Evolutionary conservation across 2,329 filamentous ascomycete species (phyloP).

Genomic region (Colletotrichum australisinense): DNA sequence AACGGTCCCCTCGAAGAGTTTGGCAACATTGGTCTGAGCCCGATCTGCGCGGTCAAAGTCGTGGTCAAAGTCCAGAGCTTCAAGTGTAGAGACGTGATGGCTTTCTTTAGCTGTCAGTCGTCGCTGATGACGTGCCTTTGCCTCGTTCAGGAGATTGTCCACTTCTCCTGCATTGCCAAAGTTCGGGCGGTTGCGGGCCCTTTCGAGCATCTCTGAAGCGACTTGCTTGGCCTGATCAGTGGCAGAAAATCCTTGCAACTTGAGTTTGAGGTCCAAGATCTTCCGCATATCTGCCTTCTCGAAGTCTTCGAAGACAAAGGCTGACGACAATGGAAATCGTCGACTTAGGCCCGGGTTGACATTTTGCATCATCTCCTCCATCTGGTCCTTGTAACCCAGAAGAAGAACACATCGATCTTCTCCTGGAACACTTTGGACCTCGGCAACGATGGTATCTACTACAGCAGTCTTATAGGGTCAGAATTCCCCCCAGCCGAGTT

Average conservation of each 20-base stretch:
- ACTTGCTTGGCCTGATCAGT: conserved; percentile 63
- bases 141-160: conserved; percentile 66
- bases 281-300: conserved; percentile 63
- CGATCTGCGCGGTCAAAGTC: conserved; percentile 65
- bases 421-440: conserved; percentile 76
- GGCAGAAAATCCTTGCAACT: conserved; percentile 62
- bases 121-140: conserved; percentile 52
- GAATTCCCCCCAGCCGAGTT: conserved; percentile 35
- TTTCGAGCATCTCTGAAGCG: conserved; percentile 69
- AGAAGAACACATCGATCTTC: conserved; percentile 80
- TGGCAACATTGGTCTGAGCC: conserved; percentile 58
- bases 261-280: conserved; percentile 74
- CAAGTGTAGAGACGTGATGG: conserved; percentile 39
- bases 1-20: conserved; percentile 68
- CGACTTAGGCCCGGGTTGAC: conserved; percentile 77
- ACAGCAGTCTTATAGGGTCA: conserved; percentile 70
- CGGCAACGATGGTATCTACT: conserved; percentile 79
- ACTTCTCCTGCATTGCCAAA: conserved; percentile 83
- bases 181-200: conserved; percentile 71
- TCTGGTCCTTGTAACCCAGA: conserved; percentile 76
- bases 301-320: conserved; percentile 79
- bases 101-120: conserved; percentile 19
- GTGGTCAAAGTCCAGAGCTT: conserved; percentile 65
- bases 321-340: conserved; percentile 72
- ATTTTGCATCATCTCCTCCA: conserved; percentile 79